phyloP scores from a whole-genome alignment of 2,329 filamentous ascomycete species.

The Beauveria pseudobassiana region DNA sequence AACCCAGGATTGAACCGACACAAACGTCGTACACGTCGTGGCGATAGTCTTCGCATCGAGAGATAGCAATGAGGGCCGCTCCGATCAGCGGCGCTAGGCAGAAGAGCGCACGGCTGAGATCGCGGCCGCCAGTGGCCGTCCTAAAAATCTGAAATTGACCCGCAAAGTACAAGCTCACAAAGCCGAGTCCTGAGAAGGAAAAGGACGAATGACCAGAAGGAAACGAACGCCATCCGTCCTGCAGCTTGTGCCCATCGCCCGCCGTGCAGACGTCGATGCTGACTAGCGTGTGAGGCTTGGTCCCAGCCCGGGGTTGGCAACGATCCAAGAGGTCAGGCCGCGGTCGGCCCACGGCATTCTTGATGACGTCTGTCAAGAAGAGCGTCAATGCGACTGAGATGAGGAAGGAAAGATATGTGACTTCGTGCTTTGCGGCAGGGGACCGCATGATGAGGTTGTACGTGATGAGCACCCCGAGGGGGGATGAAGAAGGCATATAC shows the following conservation, averaged over 20 bases:
- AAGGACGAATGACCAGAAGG: slow-evolving; percentile 76
- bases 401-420: slow-evolving; percentile 72
- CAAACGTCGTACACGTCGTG: slow-evolving; percentile 66
- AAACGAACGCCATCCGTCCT: slow-evolving; percentile 81
- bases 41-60: slow-evolving; percentile 61
- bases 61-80: slow-evolving; percentile 61
- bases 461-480: slow-evolving; percentile 51
- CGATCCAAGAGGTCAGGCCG: slow-evolving; percentile 59
- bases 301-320: slow-evolving; percentile 59
- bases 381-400: slow-evolving; percentile 70
- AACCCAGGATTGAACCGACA: slow-evolving; percentile 53
- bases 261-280: slow-evolving; percentile 67
- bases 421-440: slow-evolving; percentile 71
- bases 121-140: slow-evolving; percentile 35
- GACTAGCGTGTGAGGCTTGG: slow-evolving; percentile 45
- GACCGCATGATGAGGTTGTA: slow-evolving; percentile 59
- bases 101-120: slow-evolving; percentile 48
- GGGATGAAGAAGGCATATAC: slow-evolving; percentile 72
- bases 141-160: slow-evolving; percentile 57
- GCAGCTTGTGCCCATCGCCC: slow-evolving; percentile 57
- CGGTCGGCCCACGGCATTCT: slow-evolving; percentile 78
- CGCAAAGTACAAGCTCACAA: slow-evolving; percentile 61
- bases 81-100: slow-evolving; percentile 53
- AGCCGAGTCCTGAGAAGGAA: slow-evolving; percentile 71
- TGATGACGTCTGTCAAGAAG: slow-evolving; percentile 84